Evolutionary conservation across 495 filamentous ascomycete genomes (phyloP), one percentile per base, ranked within the genome.

Genomic region (Neurospora cerealis): DNA sequence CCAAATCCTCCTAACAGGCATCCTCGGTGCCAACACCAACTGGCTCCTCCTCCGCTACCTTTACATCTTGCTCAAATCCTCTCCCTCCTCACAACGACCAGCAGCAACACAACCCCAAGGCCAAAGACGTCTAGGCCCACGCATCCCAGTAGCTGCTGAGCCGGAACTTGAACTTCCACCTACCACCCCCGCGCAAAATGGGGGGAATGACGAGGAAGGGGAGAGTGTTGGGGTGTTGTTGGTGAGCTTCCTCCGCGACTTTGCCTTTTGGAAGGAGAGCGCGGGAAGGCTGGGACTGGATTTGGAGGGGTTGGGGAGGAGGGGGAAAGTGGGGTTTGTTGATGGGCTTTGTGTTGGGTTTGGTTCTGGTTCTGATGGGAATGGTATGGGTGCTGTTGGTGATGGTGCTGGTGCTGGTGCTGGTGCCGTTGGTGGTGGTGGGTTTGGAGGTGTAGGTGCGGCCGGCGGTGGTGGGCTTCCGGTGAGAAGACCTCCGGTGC

Each of bases 191-290:
- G 44, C n/a, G 39, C 39, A 69, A 40, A 69, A 38, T 72, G 46
- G 24, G 24, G 24, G 24, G 2, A 28, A 77, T n/a, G 73, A 77
- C 19, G 76, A 74, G 4, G 66, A 72, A 15, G 70, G 69, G 13
- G 42, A 62, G 5, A 73, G 70, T 10, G 73, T 73, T 11, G 80
- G 85, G n/a, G 89, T 98, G 5, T 82, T 97, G 19, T 83, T 97
- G 0, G 89, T 95, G 74, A 94, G 91, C 83, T 87, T 97, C 91
- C 81, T 96, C 81, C 87, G 92, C 71, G 90, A 94, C 76, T 86
- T 83, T 74, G 83, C 86, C 36, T 96, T 96, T 79, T 97, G 94
- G 94, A 89, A 81, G 69, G 85, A 89, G 5, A 86, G 87, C 60
- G 87, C 86, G 36, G 87, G 86, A 72, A 87, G 87, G 80, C 78